Evolutionary conservation across 2,329 filamentous ascomycete genomes (phyloP), one percentile per base, ranked within the genome.

Genomic region (Salinomyces thailandicus): DNA sequence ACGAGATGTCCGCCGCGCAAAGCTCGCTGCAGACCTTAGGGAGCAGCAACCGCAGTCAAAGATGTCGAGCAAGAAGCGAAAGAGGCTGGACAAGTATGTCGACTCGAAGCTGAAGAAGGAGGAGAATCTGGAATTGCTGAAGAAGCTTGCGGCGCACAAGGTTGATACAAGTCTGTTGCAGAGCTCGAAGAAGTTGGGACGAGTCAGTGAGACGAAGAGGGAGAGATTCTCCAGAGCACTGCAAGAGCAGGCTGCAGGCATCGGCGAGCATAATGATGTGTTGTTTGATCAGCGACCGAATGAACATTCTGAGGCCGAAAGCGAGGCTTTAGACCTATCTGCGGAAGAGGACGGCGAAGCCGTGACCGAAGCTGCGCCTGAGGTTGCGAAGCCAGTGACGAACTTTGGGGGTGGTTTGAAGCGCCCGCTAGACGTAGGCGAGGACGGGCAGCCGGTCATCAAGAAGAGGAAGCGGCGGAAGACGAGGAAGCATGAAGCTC

Each of bases 71-170:
- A 81, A 81, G 59, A 81, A 81, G 60, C 68, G 75, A 48, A 81
- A 81, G 62, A 65, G 77, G 36, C 53, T 81, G 44, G 75, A 81
- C 48, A 80, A 81, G 53, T 81, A 81, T 47, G 77, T 81, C 58
- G 87, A 96, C 52, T 91, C 74, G 40, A 98, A 98, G 69, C 68
- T 98, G 31, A 83, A 79, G 60, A 95, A 93, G 60, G 91, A 98
- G 55, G 89, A 96, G 60, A 93, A 85, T 52, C 70, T 84, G 18
- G 81, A 78, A 38, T 67, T 98, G 18, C 70, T 96, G 50, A 82
- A 83, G 55, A 87, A 91, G 57, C 71, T 98, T 17, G 83, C 84
- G 13, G 71, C 76, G 42, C 72, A 76, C 37, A 86, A 81, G 53
- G 74, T 91, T 47, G 87, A 96, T 56, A 93, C 85, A 1, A 84